Evolutionary conservation across 139 green algal species (phyloP), one percentile per base, ranked within the genome.

Genomic region (Coelastrella sp.): DNA sequence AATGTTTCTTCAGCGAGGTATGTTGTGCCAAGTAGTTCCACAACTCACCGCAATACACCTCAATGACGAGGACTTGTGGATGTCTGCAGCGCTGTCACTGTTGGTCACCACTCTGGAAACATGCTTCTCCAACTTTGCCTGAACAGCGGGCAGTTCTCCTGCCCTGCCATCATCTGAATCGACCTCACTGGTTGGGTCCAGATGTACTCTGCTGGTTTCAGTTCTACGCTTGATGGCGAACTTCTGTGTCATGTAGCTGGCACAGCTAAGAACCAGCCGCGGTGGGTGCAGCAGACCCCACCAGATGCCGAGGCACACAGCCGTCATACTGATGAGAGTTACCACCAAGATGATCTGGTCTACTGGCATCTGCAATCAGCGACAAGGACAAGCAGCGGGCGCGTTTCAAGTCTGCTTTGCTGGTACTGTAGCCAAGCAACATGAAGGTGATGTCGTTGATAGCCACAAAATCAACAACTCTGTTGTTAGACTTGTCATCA

Each of bases 351-450:
- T 63, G 34, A 74, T 30, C 11, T 84, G 2, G 23, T 84, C 77
- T 13, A 84, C 35, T n/a, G 77, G 77, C 59, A 84, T 37, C 77
- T 84, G 77, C 59, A 40, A 59, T n/a, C n/a, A n/a, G n/a, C n/a
- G 23, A 67, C 23, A 32, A 11, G 19, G 59, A 57, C 45, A 13
- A 57, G 11, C 11, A 13, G 15, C 45, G 15, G 45, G 45, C 11
- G 1, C 45, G 11, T 53, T 53, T 11, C 45, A 21, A 53, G 8
- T 9, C 45, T 23, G 45, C 45, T 23, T n/a, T n/a, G 45, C 45
- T 57, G 11, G 1, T 57, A 13, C 11, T 23, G 15, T 57, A 13
- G 45, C 45, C 59, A 67, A n/a, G n/a, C n/a, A n/a, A n/a, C n/a
- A n/a, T n/a, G n/a, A n/a, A n/a, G n/a, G n/a, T n/a, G n/a, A n/a